Conservation (phyloP, 768 basidiomycete genomes). For the Boletus pseudo-olivaceus region DNA sequence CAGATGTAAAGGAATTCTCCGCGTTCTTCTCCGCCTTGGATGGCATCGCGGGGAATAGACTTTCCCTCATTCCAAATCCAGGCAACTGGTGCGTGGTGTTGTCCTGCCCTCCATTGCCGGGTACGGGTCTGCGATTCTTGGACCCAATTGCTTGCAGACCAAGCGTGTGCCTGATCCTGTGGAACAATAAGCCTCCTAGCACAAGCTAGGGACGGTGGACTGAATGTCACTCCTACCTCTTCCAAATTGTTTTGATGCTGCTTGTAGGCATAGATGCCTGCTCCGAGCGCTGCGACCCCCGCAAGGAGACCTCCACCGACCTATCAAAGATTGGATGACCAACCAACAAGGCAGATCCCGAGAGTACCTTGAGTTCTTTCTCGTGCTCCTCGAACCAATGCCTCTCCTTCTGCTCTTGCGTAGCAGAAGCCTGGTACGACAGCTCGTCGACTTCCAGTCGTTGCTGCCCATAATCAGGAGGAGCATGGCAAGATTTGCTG, state of each 20-base stretch:
- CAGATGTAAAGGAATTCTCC: slow-evolving; percentile 53
- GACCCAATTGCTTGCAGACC: slow-evolving; percentile 54
- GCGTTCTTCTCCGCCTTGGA: slow-evolving; percentile 54
- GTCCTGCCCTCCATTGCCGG: slow-evolving; percentile 41
- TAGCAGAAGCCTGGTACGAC: slow-evolving; percentile 13
- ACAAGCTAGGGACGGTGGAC: not conserved
- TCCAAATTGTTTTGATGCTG: slow-evolving; percentile 54
- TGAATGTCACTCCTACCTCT: slow-evolving; percentile 40
- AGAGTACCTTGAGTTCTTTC: slow-evolving; percentile 52
- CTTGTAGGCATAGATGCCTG: slow-evolving; percentile 50
- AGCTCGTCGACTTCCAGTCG: slow-evolving; percentile 25
- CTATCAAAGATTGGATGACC: slow-evolving; percentile 33
- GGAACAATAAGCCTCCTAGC: not conserved
- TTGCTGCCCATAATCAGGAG: slow-evolving; percentile 20
- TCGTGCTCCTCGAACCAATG: slow-evolving; percentile 57
- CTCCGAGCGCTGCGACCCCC: slow-evolving; percentile 51
- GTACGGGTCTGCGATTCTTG: slow-evolving; percentile 55
- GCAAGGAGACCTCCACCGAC: slow-evolving; percentile 61
- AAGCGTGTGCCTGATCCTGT: slow-evolving; percentile 49
- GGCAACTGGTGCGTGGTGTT: slow-evolving; percentile 45
- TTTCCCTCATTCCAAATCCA: slow-evolving; percentile 64
- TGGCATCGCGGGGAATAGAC: slow-evolving; percentile 54
- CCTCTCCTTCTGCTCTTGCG: slow-evolving; percentile 47
- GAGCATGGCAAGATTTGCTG: slow-evolving; percentile 1
- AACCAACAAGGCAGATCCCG: not conserved